A percentile compares a stretch with the other conserved stretches of the same genome.
These are phyloP conservation scores for Metarhizium humberi DNA, from an alignment of 2,329 filamentous ascomycete genomes.

Conservation along the genomic window DNA sequence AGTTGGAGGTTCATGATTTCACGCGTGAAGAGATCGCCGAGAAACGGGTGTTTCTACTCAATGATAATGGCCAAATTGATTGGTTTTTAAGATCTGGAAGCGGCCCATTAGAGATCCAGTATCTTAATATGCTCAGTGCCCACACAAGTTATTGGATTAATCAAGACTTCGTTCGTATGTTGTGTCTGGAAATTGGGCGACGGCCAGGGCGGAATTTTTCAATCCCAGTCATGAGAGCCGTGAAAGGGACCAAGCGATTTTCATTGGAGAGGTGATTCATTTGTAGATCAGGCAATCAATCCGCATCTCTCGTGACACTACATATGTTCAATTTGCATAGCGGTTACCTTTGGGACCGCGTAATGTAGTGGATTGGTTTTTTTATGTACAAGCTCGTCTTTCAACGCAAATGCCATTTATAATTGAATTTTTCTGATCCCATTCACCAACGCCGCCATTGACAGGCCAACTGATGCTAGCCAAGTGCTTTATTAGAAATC, in stretches of 20 bases:
- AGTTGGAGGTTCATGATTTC: conserved; percentile 94
- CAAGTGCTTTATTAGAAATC: conserved; percentile 15
- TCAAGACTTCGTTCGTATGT: conserved; percentile 78
- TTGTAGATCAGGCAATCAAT: conserved; percentile 3
- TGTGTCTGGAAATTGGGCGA: conserved; percentile 81
- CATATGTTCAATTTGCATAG: neutral
- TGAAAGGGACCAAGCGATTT: conserved; percentile 39
- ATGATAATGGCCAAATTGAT: conserved; percentile 95
- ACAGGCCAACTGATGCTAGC: neutral
- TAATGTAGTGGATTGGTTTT: too few species aligned
- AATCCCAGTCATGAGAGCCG: conserved; percentile 48
- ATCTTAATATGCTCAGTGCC: conserved; percentile 91
- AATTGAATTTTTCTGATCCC: neutral
- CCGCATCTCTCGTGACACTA: neutral
- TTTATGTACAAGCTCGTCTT: neutral
- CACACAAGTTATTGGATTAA: conserved; percentile 92
- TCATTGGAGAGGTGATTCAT: conserved; percentile 4
- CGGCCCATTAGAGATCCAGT: conserved; percentile 87
- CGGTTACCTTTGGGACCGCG: neutral
- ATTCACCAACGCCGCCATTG: neutral
- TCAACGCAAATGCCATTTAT: neutral
- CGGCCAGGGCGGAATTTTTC: conserved; percentile 54
- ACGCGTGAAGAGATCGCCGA: conserved; percentile 86
- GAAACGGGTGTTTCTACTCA: conserved; percentile 76
- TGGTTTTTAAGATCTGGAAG: conserved; percentile 77